Base-by-base conservation (phyloP, 2,329 filamentous ascomycete genomes). In the Aspergillus candidus region DNA sequence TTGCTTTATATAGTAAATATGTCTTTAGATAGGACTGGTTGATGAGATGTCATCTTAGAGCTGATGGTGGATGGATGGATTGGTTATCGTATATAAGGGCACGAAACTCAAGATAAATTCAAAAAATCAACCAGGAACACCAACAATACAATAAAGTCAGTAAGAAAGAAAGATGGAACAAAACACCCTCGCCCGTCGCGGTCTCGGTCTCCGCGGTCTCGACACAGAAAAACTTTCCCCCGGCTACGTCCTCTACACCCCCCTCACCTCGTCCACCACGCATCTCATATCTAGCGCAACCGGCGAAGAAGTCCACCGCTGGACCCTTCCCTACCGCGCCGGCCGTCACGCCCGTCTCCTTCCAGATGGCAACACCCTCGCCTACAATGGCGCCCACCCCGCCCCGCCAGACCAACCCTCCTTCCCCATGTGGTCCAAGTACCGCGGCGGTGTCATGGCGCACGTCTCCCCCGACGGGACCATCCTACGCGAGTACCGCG, bases 371-470 rank as follows among this genome's bases (percentile, higher is more conserved):
- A 70, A 68, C 42, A 18, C 18, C 18, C 60, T 74, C 1, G 71
- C 70, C 13, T 67, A 68, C 52, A 73, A 73, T 49, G 66, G 62
- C 7, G 62, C 69, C 2, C 68, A 67, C 38, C 67, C 69, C 4
- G 52, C 53, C 11, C 60, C 60, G 3, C 67, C 68, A 4, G 54
- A 53, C 6, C 58, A 65, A 4, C 18, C 18, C 18, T 18, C 18
- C 18, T 74, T 72, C 44, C 68, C 68, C 1, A 63, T 73, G 40
- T 73, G 64, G 58, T 63, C 68, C 33, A 74, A 74, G 43, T 73
- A 74, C 45, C 56, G 70, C 10, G 71, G 70, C 7, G 71, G 71
- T 1, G 55, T 71, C 3, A 74, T 74, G 71, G 61, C 64, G 38
- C 58, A 73, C 52, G 51, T 73, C 11, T 61, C 66, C 39, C 55